Base-by-base conservation (phyloP, 805 yeast species). In the Starmera quercuum region DNA sequence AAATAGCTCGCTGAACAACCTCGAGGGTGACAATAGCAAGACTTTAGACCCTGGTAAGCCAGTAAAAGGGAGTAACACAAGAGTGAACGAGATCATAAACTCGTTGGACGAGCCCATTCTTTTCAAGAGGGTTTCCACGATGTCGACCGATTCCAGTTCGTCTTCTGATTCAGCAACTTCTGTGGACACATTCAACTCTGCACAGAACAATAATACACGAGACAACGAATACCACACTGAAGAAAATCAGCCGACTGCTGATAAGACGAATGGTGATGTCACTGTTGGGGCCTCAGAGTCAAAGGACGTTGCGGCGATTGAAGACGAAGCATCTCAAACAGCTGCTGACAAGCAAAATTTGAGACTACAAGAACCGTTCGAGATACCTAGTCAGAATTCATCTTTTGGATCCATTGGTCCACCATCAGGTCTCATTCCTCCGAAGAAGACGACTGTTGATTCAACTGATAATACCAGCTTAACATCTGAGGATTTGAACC, bases 1-100 rank as follows among this genome's bases (percentile, higher is more conserved):
- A 2, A 33, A 32, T 13, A 35, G 22, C 17, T 44, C 50, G 4
- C 20, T 39, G 20, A 19, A 17, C 18, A 9, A 18, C 7, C 11
- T 46, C 7, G 44, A 35, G 1, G 38, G n/a, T 23, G 26, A 26
- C 9, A 45, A 37, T 29, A 49, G 58, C 33, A 54, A 61, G 25
- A 65, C 71, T 2, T 54, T 70, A 53, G 75, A 71, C 44, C 75
- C 75, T 3, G 71, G 68, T 0, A 64, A 57, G 38, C 59, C 61
- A 8, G 32, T 40, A 8, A 20, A 33, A 12, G 28, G 29, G 25
- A 36, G 12, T 5, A 46, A 40, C 30, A 27, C 31, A 25, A 37
- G 45, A 12, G 45, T 47, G 13, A 40, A 41, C 30, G 47, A 45
- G 3, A 24, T 47, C 9, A 46, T 44, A 43, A 35, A 48, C 33